Conservation (phyloP, 164 flowering plant species). For the Hamamelis virginiana region DNA sequence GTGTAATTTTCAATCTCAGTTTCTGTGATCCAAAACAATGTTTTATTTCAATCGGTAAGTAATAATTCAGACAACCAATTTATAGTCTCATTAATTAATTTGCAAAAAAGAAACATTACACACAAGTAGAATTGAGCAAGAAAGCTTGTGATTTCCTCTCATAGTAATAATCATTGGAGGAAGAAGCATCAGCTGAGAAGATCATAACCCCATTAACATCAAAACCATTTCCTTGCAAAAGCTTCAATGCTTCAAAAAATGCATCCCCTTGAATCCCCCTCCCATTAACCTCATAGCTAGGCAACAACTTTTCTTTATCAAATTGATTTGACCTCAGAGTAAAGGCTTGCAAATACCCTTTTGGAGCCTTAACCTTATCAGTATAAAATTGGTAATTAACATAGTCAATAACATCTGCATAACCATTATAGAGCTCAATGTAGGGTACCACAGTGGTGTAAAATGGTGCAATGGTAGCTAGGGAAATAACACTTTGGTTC, state of each 20-base stretch:
- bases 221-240: constrained; percentile 46
- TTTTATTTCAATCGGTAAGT: too few relatives aligned
- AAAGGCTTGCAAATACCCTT: constrained; percentile 38
- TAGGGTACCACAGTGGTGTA: constrained; percentile 36
- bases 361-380: constrained; percentile 41
- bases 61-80: not conserved
- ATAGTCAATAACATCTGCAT: constrained; percentile 51
- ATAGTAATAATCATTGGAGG: constrained; percentile 40
- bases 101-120: constrained; percentile 10
- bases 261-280: constrained; percentile 80
- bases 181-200: constrained; percentile 65
- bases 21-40: too few relatives aligned
- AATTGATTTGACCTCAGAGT: constrained; percentile 34
- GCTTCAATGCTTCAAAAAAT: constrained; percentile 48
- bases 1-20: too few relatives aligned
- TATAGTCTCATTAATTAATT: not conserved
- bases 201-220: constrained; percentile 66
- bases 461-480: constrained; percentile 67
- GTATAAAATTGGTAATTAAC: constrained; percentile 69
- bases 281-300: constrained; percentile 58
- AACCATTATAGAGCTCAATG: constrained; percentile 37
- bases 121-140: constrained; percentile 49
- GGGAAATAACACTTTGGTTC: constrained; percentile 49
- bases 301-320: constrained; percentile 41
- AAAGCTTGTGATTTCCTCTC: constrained; percentile 56